Evolutionary conservation across 371 early-diverging fungal species (phyloP).

Genomic region (Apophysomyces elegans): DNA sequence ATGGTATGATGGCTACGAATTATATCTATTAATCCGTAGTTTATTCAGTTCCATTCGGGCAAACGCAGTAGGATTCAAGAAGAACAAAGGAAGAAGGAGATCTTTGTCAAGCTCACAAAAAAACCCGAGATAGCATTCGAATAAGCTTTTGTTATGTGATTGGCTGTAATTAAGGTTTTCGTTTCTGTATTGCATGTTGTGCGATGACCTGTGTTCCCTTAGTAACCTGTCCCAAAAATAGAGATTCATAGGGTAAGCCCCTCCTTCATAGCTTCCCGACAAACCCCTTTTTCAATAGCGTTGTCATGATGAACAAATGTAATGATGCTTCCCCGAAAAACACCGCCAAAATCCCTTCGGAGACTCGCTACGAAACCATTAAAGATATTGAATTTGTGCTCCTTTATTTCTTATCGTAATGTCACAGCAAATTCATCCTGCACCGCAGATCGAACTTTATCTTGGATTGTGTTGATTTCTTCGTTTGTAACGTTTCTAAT

Average conservation of each 20-base stretch:
- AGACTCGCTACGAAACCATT: background rate
- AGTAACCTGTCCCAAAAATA: conserved; percentile 1
- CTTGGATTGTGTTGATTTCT: conserved; percentile 92
- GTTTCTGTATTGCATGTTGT: conserved; percentile 8
- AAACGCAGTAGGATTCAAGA: background rate
- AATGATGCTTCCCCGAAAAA: no score
- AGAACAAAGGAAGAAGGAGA: no score
- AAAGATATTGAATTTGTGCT: background rate
- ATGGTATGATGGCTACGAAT: background rate
- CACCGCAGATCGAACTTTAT: conserved; percentile 72
- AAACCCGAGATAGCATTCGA: background rate
- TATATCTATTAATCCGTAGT: no score
- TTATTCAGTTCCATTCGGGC: no score
- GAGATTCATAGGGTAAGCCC: background rate
- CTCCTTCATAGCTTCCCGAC: no score
- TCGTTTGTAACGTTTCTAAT: conserved; percentile 78
- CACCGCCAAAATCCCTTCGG: no score
- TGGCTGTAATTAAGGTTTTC: conserved; percentile 5
- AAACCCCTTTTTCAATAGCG: no score
- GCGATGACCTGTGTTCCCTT: background rate
- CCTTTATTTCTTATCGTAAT: conserved; percentile 62
- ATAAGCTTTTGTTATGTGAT: background rate
- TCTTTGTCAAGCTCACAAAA: background rate
- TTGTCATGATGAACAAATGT: no score
- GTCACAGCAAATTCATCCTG: conserved; percentile 72